Base-by-base conservation (phyloP, 2,329 filamentous ascomycete species). In the Colletotrichum salicis region DNA sequence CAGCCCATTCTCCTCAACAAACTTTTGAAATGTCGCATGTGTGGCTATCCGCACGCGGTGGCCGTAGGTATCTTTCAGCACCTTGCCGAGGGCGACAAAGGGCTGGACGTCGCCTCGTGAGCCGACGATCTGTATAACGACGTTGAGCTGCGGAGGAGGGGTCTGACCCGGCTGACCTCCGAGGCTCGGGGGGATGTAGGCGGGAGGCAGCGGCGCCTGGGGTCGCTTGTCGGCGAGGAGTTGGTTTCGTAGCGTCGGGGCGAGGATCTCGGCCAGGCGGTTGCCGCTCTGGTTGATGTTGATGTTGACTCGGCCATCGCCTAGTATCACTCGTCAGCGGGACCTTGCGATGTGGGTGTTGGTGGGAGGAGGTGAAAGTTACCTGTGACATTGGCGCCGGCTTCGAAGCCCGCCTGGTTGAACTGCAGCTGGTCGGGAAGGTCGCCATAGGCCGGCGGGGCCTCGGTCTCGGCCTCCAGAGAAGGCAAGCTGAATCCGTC, bases 261-360 rank as follows among this genome's bases (percentile, higher is more conserved):
- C 87, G 31, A 95, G 86, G 13, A 95, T 84, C 71, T 91, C 89
- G 2, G 92, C 90, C 4, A 96, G 84, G 66, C 88, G 88, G 66
- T 86, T 84, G 75, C 88, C 91, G 75, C 90, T 91, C 79, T 94
- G 91, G 77, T 92, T 91, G 82, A 96, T 94, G 73, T 91, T 91
- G 83, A 96, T 94, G 77, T 94, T 91, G 76, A 96, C 87, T 77
- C 94, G 90, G 29, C 94, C 94, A 82, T 95, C 92, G 72, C 89
- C 93, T 90, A 64, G 29, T n/a, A 54, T 29, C 15, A 35, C 3
- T 57, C 54, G 64, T 68, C 58, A 62, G 41, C 64, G 60, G 60
- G 24, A 22, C 57, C 76, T 68, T 73, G 67, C 24, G 19, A 57
- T 77, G 69, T 74, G 63, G 45, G 11, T 27, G 12, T 12, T 33